Base-by-base conservation (phyloP, 257 asterid genomes). In the Nicotiana benthamiana region DNA sequence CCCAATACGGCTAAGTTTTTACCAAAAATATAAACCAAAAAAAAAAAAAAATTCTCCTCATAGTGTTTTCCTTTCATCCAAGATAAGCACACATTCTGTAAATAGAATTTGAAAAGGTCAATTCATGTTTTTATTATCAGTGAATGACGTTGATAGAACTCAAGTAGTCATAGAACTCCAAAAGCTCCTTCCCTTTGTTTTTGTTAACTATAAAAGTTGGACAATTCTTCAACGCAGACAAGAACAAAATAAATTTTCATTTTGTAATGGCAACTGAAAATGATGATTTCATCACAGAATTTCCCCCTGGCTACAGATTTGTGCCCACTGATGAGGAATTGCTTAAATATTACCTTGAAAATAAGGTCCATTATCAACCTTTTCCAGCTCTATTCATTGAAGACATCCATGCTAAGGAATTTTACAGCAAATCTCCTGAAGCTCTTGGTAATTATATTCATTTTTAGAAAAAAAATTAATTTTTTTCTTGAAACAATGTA, bases 221-320 rank as follows among this genome's bases (percentile, higher is more conserved):
- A 18, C 5, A 32, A 4, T 8, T 2, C 17, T 60, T 9, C 16
- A 60, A 66, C 27, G 22, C 48, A 24, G 34, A 61, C 34, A 9
- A 60, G 30, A 60, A 9, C 65, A 60, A 11, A 4, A n/a, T 22
- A 9, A 3, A 9, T 3, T 60, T 24, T 65, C 26, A 65, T 65
- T 64, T 28, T 40, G 46, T 32, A 32, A 32, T 66, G 75, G 75
- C 28, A 51, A 15, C 56, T 66, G 75, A 5, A 18, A 20, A 34
- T 32, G 28, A 34, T 66, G 13, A 3, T 51, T 4, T 18, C 28
- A 66, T 34, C 7, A 66, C 75, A 34, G 11, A 51, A 16, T 18
- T 67, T 43, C 79, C 89, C 5, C n/a, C 75, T 9, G 89, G 89
- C 46, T 86, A 76, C 62, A 76, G 87, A n/a, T 86, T 86, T 77